These are phyloP conservation scores for Nosema muscidifuracis DNA, from an alignment of 371 early-diverging fungal species.

Conservation along the genomic window DNA sequence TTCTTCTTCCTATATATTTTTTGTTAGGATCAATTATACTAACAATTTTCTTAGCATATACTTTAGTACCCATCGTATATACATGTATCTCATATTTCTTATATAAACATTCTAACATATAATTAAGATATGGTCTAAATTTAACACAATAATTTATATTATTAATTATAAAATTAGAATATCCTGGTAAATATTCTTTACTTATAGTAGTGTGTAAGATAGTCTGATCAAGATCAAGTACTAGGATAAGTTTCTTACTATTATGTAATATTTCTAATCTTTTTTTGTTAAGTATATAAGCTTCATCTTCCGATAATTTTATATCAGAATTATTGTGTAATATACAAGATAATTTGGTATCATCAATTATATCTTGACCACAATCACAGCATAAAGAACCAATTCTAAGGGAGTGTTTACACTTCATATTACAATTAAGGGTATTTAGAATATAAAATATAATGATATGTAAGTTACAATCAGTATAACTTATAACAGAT, in stretches of 20 bases:
- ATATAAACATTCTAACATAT: conserved; percentile 70
- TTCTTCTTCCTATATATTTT: conserved; percentile 74
- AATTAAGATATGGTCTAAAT: conserved; percentile 68
- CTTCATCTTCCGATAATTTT: conserved; percentile 41
- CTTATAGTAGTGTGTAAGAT: conserved; percentile 82
- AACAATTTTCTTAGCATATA: conserved; percentile 81
- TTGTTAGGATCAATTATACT: conserved; percentile 75
- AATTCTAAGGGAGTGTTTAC: conserved; percentile 52
- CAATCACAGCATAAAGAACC: conserved; percentile 55
- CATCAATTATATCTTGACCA: conserved; percentile 44
- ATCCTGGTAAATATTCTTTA: not conserved
- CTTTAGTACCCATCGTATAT: conserved; percentile 93
- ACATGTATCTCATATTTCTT: conserved; percentile 78
- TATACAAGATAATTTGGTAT: conserved; percentile 36
- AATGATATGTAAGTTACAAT: too few relatives aligned
- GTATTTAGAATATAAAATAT: too few relatives aligned
- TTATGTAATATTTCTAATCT: conserved; percentile 65
- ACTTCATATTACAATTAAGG: not conserved
- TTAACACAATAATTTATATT: conserved; percentile 45
- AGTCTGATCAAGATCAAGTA: conserved; percentile 95
- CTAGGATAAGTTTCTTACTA: conserved; percentile 73
- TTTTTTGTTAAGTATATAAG: conserved; percentile 37
- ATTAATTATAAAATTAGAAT: conserved; percentile 26
- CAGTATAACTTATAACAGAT: too few relatives aligned
- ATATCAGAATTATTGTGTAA: conserved; percentile 49